Evolutionary conservation across 2,329 filamentous ascomycete genomes (phyloP), one percentile per base, ranked within the genome.

Genomic region (Cercospora sp.): DNA sequence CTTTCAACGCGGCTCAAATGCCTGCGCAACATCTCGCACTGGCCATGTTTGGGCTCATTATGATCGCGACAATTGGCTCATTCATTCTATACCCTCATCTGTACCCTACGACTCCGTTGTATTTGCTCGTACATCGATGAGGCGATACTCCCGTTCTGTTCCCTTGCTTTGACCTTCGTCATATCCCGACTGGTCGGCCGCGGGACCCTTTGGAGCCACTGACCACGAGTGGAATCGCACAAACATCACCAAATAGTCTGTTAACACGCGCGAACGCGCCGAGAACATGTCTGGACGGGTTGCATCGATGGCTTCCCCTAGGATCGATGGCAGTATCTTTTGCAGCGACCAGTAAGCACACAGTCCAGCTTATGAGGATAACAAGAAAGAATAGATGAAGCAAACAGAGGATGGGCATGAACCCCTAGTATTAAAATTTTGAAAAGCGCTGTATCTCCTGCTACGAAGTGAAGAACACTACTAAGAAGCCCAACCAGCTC

Each of bases 401-500:
- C 13, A 51, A 20, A 3, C 20, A 12, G 18, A 23, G 5, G 18
- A 12, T 20, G 30, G 30, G 30, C 9, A 31, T 10, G 30, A 10
- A 31, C 30, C 30, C 30, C 30, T 31, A 31, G 9, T 31, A 31
- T 31, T 31, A 8, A 31, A 31, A 31, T 2, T 31, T 31, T 3
- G 30, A 31, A 31, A 31, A 53, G 13, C 13, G 48, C 9, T 20
- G 16, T 36, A 23, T 31, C 18, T 16, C n/a, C 30, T 45, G 48
- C 33, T 55, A 65, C 53, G 77, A 78, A 7, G 75, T 79, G 63
- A 97, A 94, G 81, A 94, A 98, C 61, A 98, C 93, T 33, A 96
- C 91, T 82, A 94, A 88, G 78, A 97, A 97, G 9, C 95, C 94
- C 48, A 97, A 76, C 94, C 94, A 98, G 81, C 95, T 98, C 3